Percentiles rank a stretch among this genome's conserved stretches.
Evolutionary conservation across 2,329 filamentous ascomycete species (phyloP).

Genomic region (Dendryphion nanum): DNA sequence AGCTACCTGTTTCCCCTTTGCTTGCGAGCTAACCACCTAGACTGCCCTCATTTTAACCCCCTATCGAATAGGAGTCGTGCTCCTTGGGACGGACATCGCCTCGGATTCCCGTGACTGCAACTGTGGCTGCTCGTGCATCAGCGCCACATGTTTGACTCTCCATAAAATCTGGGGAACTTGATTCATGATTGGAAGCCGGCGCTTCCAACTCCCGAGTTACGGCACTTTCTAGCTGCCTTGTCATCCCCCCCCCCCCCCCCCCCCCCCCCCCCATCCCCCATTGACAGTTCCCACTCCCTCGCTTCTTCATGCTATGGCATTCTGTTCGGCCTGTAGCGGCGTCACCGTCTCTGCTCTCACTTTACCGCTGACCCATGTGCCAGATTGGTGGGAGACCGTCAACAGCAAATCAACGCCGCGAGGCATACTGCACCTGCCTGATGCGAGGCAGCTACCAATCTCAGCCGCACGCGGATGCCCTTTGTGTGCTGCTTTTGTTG

Average conservation of each 20-base stretch:
- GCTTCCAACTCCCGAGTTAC: not conserved
- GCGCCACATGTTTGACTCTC: constrained; percentile 1
- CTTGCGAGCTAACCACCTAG: too few species aligned
- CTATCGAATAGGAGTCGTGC: too few species aligned
- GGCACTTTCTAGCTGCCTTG: too few species aligned
- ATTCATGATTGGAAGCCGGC: constrained; percentile 3
- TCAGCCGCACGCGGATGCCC: constrained; percentile 15
- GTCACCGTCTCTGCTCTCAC: constrained; percentile 12
- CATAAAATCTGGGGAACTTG: not conserved
- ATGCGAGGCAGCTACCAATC: constrained; percentile 13
- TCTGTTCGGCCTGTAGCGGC: constrained; percentile 15
- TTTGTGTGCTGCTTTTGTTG: constrained; percentile 16
- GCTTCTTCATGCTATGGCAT: constrained; percentile 15
- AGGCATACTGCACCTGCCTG: constrained; percentile 15
- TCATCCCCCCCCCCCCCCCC: too few species aligned
- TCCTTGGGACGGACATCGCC: too few species aligned
- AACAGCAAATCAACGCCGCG: constrained; percentile 12
- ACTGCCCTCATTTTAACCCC: too few species aligned
- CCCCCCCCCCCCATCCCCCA: too few species aligned
- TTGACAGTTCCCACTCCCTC: too few species aligned
- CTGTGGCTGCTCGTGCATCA: not conserved
- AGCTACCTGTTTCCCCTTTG: too few species aligned
- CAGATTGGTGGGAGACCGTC: constrained; percentile 15
- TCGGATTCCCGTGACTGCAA: too few species aligned
- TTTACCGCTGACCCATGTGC: constrained; percentile 12